These are phyloP conservation scores for Torrubiellomyces zombiae DNA, from an alignment of 2,329 filamentous ascomycete genomes.

Conservation along the genomic window DNA sequence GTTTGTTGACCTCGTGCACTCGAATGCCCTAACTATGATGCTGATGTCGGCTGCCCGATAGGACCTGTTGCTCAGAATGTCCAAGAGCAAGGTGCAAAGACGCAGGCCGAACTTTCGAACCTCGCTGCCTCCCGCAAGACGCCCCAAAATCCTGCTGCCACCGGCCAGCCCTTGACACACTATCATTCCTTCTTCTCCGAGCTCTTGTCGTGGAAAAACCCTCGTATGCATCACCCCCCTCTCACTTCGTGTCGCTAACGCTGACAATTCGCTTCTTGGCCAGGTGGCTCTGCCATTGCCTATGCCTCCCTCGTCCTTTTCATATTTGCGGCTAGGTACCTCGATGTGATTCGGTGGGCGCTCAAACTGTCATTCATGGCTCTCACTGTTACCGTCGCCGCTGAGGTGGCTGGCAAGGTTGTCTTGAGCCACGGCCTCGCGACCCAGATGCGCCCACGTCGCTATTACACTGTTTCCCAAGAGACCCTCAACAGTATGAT, in stretches of 20 bases:
- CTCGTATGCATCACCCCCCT: slow-evolving; percentile 27
- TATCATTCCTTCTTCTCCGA: slow-evolving; percentile 58
- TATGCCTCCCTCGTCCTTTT: slow-evolving; percentile 39
- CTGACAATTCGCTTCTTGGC: slow-evolving; percentile 2
- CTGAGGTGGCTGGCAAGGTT: slow-evolving; percentile 44
- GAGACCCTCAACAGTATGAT: slow-evolving; percentile 44
- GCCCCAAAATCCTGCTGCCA: slow-evolving; percentile 35
- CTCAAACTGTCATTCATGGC: slow-evolving; percentile 50
- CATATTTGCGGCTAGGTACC: slow-evolving; percentile 48
- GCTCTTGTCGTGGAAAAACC: slow-evolving; percentile 53
- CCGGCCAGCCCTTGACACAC: slow-evolving; percentile 47
- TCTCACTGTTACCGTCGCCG: slow-evolving; percentile 40
- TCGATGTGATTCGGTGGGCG: slow-evolving; percentile 47
- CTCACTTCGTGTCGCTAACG: neutral
- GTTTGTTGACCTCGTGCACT: slow-evolving; percentile 12
- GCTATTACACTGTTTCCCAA: slow-evolving; percentile 50
- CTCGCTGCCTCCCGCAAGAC: slow-evolving; percentile 40
- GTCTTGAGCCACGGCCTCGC: slow-evolving; percentile 44
- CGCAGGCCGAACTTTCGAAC: slow-evolving; percentile 37
- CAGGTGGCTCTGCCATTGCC: slow-evolving; percentile 48
- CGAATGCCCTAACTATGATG: too few species aligned
- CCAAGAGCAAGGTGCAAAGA: slow-evolving; percentile 38
- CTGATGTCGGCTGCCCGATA: too few species aligned
- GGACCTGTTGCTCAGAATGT: slow-evolving; percentile 43
- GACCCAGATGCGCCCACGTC: slow-evolving; percentile 48